Evolutionary conservation across 2,329 filamentous ascomycete species (phyloP), one percentile per base, ranked within the genome.

Genomic region (Fusarium poae): DNA sequence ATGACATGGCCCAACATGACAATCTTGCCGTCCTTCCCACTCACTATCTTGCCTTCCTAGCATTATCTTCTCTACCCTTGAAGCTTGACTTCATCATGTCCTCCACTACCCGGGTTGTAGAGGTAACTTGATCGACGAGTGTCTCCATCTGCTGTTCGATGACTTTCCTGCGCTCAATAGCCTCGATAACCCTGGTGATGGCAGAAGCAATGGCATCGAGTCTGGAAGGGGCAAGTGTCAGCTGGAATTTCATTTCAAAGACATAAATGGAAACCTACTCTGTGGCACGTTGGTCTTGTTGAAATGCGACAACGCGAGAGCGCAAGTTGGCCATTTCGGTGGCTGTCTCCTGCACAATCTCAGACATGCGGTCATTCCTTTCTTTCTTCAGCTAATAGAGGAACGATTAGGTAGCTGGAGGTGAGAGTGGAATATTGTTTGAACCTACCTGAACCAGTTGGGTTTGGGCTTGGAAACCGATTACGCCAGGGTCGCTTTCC

Each of bases 41-140:
- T 15, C 32, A 45, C 13, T 23, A 60, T 52, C 25, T 48, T 6
- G 16, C 25, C 18, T 58, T 32, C 23, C 55, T 70, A 4, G 74
- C 57, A 20, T 78, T 75, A 13, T 58, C 50, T 34, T 75, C 71
- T 27, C 78, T 70, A 1, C 74, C 75, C 9, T 54, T 49, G 44
- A 76, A 78, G 0, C 74, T 77, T 7, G 55, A 68, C 60, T 74
- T 55, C 67, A 80, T 76, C 70, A 76, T 75, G 1, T 54, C 68
- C 42, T 79, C 78, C 2, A 77, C 46, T 21, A 73, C 65, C 8
- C 53, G 30, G 25, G 73, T 66, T 10, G 20, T 53, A n/a, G 35
- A 42, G 30, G 75, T 50, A 34, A 75, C 50, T 25, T 63, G 65
- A 18, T 30, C 42, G 8, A 74, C 65, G 27, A 77, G 52, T n/a